phyloP scores from a whole-genome alignment of 2,329 filamentous ascomycete genomes.

The Meredithiella fracta region DNA sequence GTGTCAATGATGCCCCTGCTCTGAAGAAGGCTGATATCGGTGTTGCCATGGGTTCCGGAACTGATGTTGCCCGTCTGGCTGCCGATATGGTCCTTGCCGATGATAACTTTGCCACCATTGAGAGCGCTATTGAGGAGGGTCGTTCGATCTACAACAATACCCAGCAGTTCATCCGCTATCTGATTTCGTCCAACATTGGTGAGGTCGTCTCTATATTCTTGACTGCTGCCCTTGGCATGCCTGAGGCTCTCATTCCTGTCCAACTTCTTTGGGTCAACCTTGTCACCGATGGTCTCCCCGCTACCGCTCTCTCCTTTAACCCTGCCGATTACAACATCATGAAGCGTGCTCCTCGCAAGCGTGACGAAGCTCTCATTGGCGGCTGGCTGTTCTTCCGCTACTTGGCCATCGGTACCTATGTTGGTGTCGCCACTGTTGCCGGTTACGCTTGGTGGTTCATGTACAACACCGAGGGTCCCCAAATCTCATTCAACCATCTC shows the following conservation, averaged over 20 bases:
- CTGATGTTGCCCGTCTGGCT: slow-evolving; percentile 88
- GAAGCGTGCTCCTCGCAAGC: slow-evolving; percentile 77
- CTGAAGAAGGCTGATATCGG: slow-evolving; percentile 98
- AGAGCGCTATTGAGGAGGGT: slow-evolving; percentile 88
- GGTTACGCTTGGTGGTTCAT: slow-evolving; percentile 99
- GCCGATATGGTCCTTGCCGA: slow-evolving; percentile 98
- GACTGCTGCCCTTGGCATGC: slow-evolving; percentile 91
- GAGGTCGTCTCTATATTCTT: slow-evolving; percentile 98
- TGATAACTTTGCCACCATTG: slow-evolving; percentile 97
- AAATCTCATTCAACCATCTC: slow-evolving; percentile 80
- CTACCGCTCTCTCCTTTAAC: slow-evolving; percentile 94
- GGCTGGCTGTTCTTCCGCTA: slow-evolving; percentile 98
- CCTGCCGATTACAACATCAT: slow-evolving; percentile 97
- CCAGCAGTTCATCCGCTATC: slow-evolving; percentile 96
- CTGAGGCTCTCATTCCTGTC: slow-evolving; percentile 89
- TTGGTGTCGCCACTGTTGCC: slow-evolving; percentile 83
- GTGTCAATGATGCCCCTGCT: slow-evolving; percentile 93
- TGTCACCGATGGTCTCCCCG: slow-evolving; percentile 90
- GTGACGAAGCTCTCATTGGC: slow-evolving; percentile 80
- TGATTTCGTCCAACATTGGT: slow-evolving; percentile 98
- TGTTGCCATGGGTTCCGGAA: slow-evolving; percentile 96
- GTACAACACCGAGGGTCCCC: slow-evolving; percentile 77
- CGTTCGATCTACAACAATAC: slow-evolving; percentile 99
- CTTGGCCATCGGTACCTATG: slow-evolving; percentile 88
- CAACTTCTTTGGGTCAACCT: slow-evolving; percentile 98